These are phyloP conservation scores for Parmelia sp. DNA, from an alignment of 495 filamentous ascomycete genomes.

Conservation along the genomic window DNA sequence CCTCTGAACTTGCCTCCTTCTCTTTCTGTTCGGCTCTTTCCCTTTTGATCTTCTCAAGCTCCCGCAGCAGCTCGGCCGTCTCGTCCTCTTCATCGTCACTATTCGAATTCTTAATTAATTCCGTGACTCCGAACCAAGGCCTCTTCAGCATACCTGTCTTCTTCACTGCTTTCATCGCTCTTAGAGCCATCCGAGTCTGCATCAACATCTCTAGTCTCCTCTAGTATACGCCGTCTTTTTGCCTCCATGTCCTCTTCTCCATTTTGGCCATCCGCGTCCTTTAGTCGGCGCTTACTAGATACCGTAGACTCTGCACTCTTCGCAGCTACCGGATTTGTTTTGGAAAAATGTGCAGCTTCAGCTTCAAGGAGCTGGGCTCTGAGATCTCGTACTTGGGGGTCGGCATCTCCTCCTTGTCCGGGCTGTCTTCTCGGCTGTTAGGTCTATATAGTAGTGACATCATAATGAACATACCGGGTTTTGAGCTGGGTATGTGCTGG, in stretches of 20 bases:
- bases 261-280: slow-evolving; percentile 39
- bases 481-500: slow-evolving; percentile 91
- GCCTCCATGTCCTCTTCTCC: slow-evolving; percentile 67
- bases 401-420: slow-evolving; percentile 82
- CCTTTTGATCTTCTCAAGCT: slow-evolving; percentile 89
- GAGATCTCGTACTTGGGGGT: slow-evolving; percentile 68
- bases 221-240: slow-evolving; percentile 80
- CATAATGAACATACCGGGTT: slow-evolving; percentile 51
- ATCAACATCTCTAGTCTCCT: slow-evolving; percentile 84
- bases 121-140: neutral
- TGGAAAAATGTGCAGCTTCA: slow-evolving; percentile 81
- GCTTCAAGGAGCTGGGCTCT: slow-evolving; percentile 84
- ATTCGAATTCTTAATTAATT: neutral
- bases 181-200: slow-evolving; percentile 72
- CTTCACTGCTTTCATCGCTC: slow-evolving; percentile 60
- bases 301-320: slow-evolving; percentile 33
- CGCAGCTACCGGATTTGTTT: slow-evolving; percentile 52
- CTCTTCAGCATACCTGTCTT: slow-evolving; percentile 47
- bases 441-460: slow-evolving; percentile 3
- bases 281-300: slow-evolving; percentile 61
- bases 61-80: slow-evolving; percentile 80
- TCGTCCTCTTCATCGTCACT: slow-evolving; percentile 83
- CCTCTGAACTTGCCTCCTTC: slow-evolving; percentile 53
- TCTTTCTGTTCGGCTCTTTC: slow-evolving; percentile 82
- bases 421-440: slow-evolving; percentile 52